phyloP scores from a whole-genome alignment of 2,329 filamentous ascomycete species.

The Dactylellina leptospora region DNA sequence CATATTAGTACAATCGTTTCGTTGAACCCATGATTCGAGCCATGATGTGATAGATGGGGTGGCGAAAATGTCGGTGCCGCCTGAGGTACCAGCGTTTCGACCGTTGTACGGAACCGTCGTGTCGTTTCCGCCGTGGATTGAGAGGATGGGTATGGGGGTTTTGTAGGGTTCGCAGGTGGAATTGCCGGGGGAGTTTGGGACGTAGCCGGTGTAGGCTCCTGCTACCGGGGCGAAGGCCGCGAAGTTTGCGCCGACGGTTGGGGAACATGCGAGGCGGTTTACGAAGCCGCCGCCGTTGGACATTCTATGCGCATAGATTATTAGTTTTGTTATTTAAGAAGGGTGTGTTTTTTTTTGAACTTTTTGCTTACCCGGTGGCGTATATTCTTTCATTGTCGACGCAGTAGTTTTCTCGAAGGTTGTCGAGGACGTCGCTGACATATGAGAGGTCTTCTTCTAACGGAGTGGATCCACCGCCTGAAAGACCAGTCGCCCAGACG shows the following conservation, averaged over 20 bases:
- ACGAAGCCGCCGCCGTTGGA: slow-evolving; percentile 66
- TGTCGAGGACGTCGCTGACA: slow-evolving; percentile 62
- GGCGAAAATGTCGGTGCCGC: slow-evolving; percentile 57
- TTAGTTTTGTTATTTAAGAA: neutral
- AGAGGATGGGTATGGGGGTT: slow-evolving; percentile 63
- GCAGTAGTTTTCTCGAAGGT: slow-evolving; percentile 61
- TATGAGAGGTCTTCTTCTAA: slow-evolving; percentile 64
- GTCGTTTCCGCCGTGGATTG: slow-evolving; percentile 66
- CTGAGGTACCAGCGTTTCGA: slow-evolving; percentile 56
- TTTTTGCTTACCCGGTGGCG: slow-evolving; percentile 60
- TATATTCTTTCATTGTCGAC: slow-evolving; percentile 64
- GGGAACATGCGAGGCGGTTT: slow-evolving; percentile 63
- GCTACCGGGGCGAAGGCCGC: slow-evolving; percentile 63
- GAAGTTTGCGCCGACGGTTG: slow-evolving; percentile 61
- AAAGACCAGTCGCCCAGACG: slow-evolving; percentile 63
- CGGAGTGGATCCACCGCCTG: slow-evolving; percentile 63
- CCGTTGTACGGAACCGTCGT: slow-evolving; percentile 63
- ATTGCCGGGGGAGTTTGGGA: slow-evolving; percentile 8
- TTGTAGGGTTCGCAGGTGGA: slow-evolving; percentile 60
- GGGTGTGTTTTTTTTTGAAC: slow-evolving; percentile 5
- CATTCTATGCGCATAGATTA: slow-evolving; percentile 52
- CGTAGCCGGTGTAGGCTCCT: slow-evolving; percentile 62
- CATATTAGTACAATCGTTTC: slow-evolving; percentile 60
- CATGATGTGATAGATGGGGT: slow-evolving; percentile 46
- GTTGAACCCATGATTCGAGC: slow-evolving; percentile 61